Evolutionary conservation across 768 basidiomycete genomes (phyloP).

Genomic region (Guyanaporus albipodus): DNA sequence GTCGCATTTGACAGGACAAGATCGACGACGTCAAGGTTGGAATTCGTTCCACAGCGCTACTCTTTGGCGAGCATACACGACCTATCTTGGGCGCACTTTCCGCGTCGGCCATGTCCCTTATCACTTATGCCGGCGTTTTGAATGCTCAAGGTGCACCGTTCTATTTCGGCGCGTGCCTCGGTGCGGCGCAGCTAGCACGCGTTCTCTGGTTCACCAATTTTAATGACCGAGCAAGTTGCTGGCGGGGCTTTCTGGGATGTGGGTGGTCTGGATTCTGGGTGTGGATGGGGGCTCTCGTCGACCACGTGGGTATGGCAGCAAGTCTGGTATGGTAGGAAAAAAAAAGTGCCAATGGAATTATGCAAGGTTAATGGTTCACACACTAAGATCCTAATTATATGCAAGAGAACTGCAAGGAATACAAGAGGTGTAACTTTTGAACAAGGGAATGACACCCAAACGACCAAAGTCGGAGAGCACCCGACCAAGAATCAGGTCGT

Average conservation of each 20-base stretch:
- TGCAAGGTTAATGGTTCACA: too few relatives aligned
- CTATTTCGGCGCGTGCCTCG: slow-evolving; percentile 72
- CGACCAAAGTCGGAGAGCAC: not conserved
- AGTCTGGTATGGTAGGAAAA: slow-evolving; percentile 4
- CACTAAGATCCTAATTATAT: too few relatives aligned
- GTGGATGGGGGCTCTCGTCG: slow-evolving; percentile 74
- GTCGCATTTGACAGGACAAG: slow-evolving; percentile 67
- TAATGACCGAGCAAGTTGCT: slow-evolving; percentile 72
- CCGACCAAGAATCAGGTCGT: slow-evolving; percentile 7
- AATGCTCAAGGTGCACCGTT: slow-evolving; percentile 76
- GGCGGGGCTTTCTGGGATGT: slow-evolving; percentile 85
- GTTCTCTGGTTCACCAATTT: slow-evolving; percentile 76
- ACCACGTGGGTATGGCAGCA: slow-evolving; percentile 45
- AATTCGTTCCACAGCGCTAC: slow-evolving; percentile 90
- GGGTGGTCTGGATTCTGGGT: slow-evolving; percentile 87
- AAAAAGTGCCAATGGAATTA: too few relatives aligned
- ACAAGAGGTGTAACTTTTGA: not conserved
- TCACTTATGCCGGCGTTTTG: slow-evolving; percentile 76
- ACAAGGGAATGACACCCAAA: not conserved
- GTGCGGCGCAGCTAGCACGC: slow-evolving; percentile 71
- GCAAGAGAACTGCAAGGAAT: not conserved
- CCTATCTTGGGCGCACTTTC: slow-evolving; percentile 75
- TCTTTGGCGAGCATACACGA: slow-evolving; percentile 77
- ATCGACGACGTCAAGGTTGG: slow-evolving; percentile 80
- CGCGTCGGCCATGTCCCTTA: slow-evolving; percentile 62